Conservation (phyloP, 2,329 filamentous ascomycete genomes). For the Fusarium sp. region DNA sequence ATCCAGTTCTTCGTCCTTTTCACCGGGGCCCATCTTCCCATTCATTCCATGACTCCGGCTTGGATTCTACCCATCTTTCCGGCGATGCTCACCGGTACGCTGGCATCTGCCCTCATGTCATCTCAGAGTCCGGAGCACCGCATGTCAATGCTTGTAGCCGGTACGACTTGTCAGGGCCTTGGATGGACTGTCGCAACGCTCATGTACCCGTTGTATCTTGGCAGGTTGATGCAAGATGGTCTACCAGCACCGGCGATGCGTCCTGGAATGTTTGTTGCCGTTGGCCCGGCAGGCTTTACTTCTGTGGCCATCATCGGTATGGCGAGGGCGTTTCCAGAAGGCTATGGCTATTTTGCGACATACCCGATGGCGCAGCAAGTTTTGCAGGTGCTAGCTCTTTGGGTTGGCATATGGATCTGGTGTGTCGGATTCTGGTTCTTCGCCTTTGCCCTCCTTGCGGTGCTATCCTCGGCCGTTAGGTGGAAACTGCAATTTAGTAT, state of each 20-base stretch:
- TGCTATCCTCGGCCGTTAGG: conserved; percentile 27
- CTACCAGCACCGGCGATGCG: conserved; percentile 48
- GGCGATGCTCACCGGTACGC: conserved; percentile 49
- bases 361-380: conserved; percentile 46
- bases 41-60: conserved; percentile 50
- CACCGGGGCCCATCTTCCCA: conserved; percentile 48
- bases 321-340: conserved; percentile 42
- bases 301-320: conserved; percentile 50
- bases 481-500: conserved; percentile 47
- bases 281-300: conserved; percentile 47
- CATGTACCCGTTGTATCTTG: conserved; percentile 46
- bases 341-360: conserved; percentile 48
- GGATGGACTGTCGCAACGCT: conserved; percentile 49
- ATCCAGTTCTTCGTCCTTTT: conserved; percentile 52
- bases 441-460: conserved; percentile 45
- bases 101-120: conserved; percentile 45
- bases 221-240: conserved; percentile 49
- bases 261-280: conserved; percentile 49
- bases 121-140: conserved; percentile 46
- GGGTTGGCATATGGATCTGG: conserved; percentile 50
- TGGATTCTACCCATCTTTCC: conserved; percentile 54
- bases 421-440: conserved; percentile 51
- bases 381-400: conserved; percentile 46
- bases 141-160: conserved; percentile 48
- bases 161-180: conserved; percentile 49